A percentile compares a stretch with the other conserved stretches of the same genome.
phyloP scores from a whole-genome alignment of 2,329 filamentous ascomycete species.

The Penicillium hesseltinei region DNA sequence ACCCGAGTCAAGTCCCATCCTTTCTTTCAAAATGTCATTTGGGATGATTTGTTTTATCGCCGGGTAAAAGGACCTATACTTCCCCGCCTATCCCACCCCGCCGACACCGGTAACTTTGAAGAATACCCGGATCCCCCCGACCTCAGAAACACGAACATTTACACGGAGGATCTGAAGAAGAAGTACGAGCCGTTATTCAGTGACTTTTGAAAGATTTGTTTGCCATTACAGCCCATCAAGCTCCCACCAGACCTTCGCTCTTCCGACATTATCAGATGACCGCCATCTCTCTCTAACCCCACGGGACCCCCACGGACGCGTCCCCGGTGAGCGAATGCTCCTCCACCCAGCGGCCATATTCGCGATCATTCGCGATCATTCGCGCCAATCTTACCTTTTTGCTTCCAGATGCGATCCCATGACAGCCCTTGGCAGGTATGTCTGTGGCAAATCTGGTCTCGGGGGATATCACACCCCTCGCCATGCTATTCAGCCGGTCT shows the following conservation, averaged over 20 bases:
- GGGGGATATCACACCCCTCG: not conserved
- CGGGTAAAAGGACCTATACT: constrained; percentile 62
- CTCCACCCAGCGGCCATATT: not conserved
- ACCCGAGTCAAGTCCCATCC: constrained; percentile 59
- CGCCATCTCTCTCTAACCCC: not conserved
- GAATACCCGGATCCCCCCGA: constrained; percentile 61
- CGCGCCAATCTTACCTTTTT: not conserved
- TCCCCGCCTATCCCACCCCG: constrained; percentile 58
- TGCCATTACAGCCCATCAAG: not conserved
- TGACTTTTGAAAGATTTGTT: constrained; percentile 52
- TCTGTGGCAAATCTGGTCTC: not conserved
- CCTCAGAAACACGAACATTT: constrained; percentile 49
- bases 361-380: not conserved
- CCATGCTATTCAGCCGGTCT: not conserved
- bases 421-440: not conserved
- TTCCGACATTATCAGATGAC: not conserved
- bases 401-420: constrained; percentile 2
- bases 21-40: constrained; percentile 62
- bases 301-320: constrained; percentile 4
- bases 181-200: constrained; percentile 61
- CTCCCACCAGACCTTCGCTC: not conserved
- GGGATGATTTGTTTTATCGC: constrained; percentile 62
- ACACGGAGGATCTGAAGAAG: constrained; percentile 59
- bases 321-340: constrained; percentile 3
- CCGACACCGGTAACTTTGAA: constrained; percentile 64